These are phyloP conservation scores for Diaporthe helianthi DNA, from an alignment of 2,329 filamentous ascomycete species.

Conservation along the genomic window DNA sequence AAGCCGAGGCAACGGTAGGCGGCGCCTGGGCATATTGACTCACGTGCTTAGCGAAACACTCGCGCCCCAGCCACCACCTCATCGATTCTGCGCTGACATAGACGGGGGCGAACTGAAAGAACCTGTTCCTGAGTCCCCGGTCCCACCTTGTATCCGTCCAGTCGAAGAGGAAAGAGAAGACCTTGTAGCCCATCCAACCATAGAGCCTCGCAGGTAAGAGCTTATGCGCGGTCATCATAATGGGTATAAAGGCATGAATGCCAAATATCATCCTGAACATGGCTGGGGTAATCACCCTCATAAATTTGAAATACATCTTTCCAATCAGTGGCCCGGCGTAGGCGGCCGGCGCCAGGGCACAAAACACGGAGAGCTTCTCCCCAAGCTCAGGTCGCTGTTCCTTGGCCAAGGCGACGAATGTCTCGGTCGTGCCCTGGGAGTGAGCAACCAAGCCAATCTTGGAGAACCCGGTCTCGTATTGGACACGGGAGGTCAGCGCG, in stretches of 20 bases:
- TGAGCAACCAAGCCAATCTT: constrained; percentile 87
- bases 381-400: constrained; percentile 88
- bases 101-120: constrained; percentile 92
- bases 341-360: constrained; percentile 86
- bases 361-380: constrained; percentile 85
- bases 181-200: constrained; percentile 82
- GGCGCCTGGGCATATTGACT: not conserved
- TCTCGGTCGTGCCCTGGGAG: constrained; percentile 90
- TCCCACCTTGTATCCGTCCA: constrained; percentile 92
- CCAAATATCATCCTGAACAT: constrained; percentile 86
- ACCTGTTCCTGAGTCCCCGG: constrained; percentile 74
- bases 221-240: constrained; percentile 87
- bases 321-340: constrained; percentile 88
- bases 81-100: constrained; percentile 90
- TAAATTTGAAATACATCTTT: constrained; percentile 91
- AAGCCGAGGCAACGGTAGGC: not conserved
- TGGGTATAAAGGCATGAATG: constrained; percentile 89
- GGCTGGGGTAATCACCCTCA: constrained; percentile 77
- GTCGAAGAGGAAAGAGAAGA: constrained; percentile 88
- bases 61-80: constrained; percentile 89
- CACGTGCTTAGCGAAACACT: constrained; percentile 52
- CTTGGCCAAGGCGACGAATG: constrained; percentile 86
- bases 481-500: constrained; percentile 79
- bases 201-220: constrained; percentile 73
- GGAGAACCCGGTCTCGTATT: constrained; percentile 81